These are phyloP conservation scores for Sporopachydermia quercuum DNA, from an alignment of 805 yeast species.

Conservation along the genomic window DNA sequence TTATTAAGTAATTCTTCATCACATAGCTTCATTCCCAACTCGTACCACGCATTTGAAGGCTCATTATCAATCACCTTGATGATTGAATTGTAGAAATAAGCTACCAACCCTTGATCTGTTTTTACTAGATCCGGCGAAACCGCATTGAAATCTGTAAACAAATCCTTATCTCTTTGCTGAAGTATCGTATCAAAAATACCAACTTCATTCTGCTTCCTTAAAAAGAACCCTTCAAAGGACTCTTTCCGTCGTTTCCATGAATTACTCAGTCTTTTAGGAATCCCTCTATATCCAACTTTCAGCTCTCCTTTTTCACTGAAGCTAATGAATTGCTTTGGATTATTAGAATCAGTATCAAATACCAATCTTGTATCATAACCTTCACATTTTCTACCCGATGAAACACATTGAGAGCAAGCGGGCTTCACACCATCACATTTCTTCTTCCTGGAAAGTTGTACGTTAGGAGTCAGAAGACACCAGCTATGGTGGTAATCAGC, in stretches of 20 bases:
- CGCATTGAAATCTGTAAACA: background rate
- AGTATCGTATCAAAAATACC: background rate
- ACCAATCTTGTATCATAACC: conserved; percentile 11
- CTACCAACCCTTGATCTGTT: background rate
- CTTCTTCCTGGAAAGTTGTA: conserved; percentile 13
- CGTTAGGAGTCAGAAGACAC: too few species aligned
- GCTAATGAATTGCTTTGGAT: background rate
- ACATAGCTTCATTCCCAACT: background rate
- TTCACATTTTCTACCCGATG: conserved; percentile 11
- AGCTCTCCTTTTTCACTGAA: background rate
- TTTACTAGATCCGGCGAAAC: background rate
- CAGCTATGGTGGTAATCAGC: too few species aligned
- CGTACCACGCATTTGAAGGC: background rate
- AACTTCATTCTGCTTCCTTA: background rate
- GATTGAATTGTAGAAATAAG: background rate
- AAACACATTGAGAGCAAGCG: conserved; percentile 23
- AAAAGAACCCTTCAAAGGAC: background rate
- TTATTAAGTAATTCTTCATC: background rate
- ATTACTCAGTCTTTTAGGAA: background rate
- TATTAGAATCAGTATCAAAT: conserved; percentile 1
- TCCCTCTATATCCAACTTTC: background rate
- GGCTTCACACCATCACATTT: conserved; percentile 13
- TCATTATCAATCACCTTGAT: background rate
- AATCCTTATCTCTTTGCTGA: background rate
- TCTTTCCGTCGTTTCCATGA: background rate